Percentiles rank a stretch among this genome's conserved stretches.
These are phyloP conservation scores for Lycium barbarum DNA, from an alignment of 257 asterid genomes.

Conservation along the genomic window DNA sequence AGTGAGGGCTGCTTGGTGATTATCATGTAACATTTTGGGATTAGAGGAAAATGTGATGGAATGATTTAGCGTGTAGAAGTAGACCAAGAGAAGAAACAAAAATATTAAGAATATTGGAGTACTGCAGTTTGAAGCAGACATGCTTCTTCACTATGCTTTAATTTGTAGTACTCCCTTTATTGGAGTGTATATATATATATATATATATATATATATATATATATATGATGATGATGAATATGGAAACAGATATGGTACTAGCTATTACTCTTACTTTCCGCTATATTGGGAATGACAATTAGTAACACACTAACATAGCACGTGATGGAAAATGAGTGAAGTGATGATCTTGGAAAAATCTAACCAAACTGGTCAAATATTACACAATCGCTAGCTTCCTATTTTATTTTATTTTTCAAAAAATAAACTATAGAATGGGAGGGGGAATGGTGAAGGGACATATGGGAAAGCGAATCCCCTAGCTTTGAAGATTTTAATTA, in stretches of 20 bases:
- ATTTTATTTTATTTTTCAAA: no score
- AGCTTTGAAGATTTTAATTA: no score
- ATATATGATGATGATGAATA: background rate
- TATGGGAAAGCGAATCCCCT: no score
- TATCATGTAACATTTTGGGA: background rate
- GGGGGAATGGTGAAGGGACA: no score
- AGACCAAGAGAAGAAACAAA: constrained; percentile 19
- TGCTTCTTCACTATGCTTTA: background rate
- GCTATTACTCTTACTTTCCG: background rate
- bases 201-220: no score
- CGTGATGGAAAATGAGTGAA: background rate
- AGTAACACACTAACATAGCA: background rate
- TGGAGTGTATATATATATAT: no score
- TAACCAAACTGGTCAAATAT: background rate
- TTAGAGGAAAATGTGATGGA: background rate
- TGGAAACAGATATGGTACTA: background rate
- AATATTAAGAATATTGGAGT: constrained; percentile 6
- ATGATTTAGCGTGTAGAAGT: constrained; percentile 16
- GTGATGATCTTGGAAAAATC: background rate
- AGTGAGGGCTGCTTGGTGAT: background rate
- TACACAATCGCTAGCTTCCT: no score
- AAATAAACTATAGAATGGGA: no score
- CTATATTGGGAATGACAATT: constrained; percentile 6
- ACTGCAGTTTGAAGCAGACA: constrained; percentile 7
- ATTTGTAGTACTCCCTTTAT: background rate